Percentiles rank a stretch among this genome's conserved stretches.
phyloP scores from a whole-genome alignment of 73 alveolate species.

The Blepharisma japonicum region DNA sequence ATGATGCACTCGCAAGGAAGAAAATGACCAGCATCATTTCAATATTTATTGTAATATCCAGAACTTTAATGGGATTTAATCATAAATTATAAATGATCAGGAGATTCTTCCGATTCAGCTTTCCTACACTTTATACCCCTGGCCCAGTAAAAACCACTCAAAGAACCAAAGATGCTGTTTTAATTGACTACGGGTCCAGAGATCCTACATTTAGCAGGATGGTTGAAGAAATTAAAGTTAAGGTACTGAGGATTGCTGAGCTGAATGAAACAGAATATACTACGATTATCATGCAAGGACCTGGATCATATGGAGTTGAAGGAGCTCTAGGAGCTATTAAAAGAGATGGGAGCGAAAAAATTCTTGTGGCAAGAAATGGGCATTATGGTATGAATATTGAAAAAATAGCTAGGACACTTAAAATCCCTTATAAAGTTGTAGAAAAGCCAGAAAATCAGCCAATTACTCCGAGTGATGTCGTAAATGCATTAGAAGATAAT shows the following conservation, averaged over 20 bases:
- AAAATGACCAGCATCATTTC: background rate
- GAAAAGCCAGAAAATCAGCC: slow-evolving; percentile 43
- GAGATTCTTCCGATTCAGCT: too few species aligned
- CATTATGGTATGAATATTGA: slow-evolving; percentile 47
- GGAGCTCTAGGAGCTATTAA: slow-evolving; percentile 38
- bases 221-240: slow-evolving; percentile 43
- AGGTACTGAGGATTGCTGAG: slow-evolving; percentile 36
- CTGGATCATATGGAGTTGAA: slow-evolving; percentile 61
- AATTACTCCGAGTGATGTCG: slow-evolving; percentile 31
- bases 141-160: slow-evolving; percentile 58
- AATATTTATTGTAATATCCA: too few species aligned
- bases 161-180: slow-evolving; percentile 42
- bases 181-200: slow-evolving; percentile 60
- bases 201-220: slow-evolving; percentile 47
- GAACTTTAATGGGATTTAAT: too few species aligned
- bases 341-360: slow-evolving; percentile 29
- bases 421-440: slow-evolving; percentile 30
- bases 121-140: slow-evolving; percentile 41
- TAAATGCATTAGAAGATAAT: slow-evolving; percentile 36
- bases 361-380: slow-evolving; percentile 47
- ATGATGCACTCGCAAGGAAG: background rate
- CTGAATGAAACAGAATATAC: slow-evolving; percentile 36
- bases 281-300: slow-evolving; percentile 58
- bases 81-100: too few species aligned
- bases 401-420: slow-evolving; percentile 35